Evolutionary conservation across 1,284 basidiomycete genomes (phyloP).

Genomic region (Rhodotorula glutinis): DNA sequence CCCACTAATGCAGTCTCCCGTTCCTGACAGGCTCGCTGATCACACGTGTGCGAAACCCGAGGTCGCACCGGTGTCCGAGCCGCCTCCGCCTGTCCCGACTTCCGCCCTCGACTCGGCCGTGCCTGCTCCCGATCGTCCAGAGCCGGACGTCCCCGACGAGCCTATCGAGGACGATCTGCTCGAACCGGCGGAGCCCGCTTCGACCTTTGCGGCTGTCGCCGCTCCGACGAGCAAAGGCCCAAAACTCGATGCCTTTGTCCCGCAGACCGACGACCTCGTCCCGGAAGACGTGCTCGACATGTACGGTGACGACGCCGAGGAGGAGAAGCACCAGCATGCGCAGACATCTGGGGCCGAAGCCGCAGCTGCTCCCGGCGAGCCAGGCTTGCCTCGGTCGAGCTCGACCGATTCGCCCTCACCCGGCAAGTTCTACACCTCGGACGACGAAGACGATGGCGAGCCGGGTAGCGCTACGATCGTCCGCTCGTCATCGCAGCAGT

Average conservation of each 20-base stretch:
- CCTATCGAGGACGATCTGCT: background rate
- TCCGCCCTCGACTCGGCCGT: background rate
- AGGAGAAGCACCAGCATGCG: background rate
- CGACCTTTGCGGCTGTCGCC: background rate
- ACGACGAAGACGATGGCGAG: constrained; percentile 31
- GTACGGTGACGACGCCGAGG: constrained; percentile 18
- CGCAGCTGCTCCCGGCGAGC: background rate
- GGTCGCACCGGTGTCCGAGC: background rate
- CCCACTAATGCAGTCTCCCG: no score
- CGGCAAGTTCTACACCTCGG: constrained; percentile 10
- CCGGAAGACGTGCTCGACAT: constrained; percentile 31
- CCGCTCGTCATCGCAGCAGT: background rate
- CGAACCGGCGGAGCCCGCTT: background rate
- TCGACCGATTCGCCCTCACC: constrained; percentile 12
- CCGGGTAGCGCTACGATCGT: constrained; percentile 30
- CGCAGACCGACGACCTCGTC: constrained; percentile 20
- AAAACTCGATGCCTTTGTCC: constrained; percentile 25
- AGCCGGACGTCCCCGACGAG: constrained; percentile 4
- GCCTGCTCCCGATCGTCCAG: background rate
- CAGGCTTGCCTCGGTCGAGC: constrained; percentile 11
- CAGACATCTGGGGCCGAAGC: no score
- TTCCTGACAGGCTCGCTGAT: constrained; percentile 24
- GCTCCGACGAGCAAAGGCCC: background rate
- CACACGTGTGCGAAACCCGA: constrained; percentile 17
- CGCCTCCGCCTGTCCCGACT: background rate